Percentiles rank a stretch among this genome's conserved stretches.
These are phyloP conservation scores for Cordia subcordata DNA, from an alignment of 257 asterid genomes.

Conservation along the genomic window DNA sequence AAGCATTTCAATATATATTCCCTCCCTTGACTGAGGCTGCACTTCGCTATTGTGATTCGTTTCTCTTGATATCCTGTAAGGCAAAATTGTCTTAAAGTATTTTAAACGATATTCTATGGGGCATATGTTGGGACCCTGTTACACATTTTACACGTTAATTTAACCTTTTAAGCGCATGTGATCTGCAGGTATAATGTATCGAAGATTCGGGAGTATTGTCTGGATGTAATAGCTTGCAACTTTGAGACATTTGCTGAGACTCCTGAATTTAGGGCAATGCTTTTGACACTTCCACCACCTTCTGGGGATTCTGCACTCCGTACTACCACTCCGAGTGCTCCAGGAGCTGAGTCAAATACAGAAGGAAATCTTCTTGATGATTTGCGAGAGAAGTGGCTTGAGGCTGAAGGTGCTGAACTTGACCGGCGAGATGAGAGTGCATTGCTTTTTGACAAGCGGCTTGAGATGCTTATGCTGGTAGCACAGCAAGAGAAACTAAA, in stretches of 20 bases:
- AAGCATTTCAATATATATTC: too few relatives aligned
- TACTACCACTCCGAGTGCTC: conserved; percentile 89
- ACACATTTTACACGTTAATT: too few relatives aligned
- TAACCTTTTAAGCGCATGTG: conserved; percentile 7
- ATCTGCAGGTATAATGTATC: conserved; percentile 71
- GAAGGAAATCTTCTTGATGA: conserved; percentile 72
- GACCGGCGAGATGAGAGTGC: conserved; percentile 78
- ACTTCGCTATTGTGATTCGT: too few relatives aligned
- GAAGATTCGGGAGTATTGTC: conserved; percentile 79
- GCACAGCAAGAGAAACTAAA: conserved; percentile 52
- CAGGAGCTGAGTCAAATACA: conserved; percentile 62
- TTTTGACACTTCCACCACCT: conserved; percentile 84
- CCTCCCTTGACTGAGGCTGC: too few relatives aligned
- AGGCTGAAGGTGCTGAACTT: conserved; percentile 80
- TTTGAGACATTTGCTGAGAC: conserved; percentile 84
- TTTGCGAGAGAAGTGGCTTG: conserved; percentile 90
- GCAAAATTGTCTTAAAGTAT: too few relatives aligned
- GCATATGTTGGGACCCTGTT: too few relatives aligned
- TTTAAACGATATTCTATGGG: too few relatives aligned
- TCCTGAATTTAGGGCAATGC: conserved; percentile 76
- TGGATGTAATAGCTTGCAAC: conserved; percentile 74
- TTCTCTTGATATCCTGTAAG: too few relatives aligned
- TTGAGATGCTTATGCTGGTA: conserved; percentile 77
- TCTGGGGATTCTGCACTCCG: conserved; percentile 82
- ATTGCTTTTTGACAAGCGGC: conserved; percentile 71